These are phyloP conservation scores for Trichomonascaceae sp. DNA, from an alignment of 1,139 yeast genomes.

Conservation along the genomic window DNA sequence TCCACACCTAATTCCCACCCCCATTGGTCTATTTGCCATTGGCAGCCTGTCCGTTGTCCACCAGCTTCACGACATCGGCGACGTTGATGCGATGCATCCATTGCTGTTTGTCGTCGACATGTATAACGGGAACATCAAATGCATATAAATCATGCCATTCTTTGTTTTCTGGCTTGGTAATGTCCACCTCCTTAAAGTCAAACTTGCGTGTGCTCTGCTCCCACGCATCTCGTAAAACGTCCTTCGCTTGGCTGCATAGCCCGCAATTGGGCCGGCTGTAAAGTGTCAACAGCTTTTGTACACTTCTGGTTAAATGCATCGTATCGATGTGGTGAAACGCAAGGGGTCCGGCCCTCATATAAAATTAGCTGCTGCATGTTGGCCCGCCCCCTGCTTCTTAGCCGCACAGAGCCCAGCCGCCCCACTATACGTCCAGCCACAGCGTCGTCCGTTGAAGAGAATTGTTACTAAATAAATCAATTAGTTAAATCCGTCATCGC, in stretches of 20 bases:
- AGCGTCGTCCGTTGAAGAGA: too few species aligned
- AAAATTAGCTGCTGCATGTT: too few species aligned
- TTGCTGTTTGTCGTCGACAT: constrained; percentile 46
- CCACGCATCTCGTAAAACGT: constrained; percentile 33
- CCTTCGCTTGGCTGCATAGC: constrained; percentile 62
- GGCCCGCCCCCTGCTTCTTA: too few species aligned
- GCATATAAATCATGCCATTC: constrained; percentile 75
- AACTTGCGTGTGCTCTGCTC: constrained; percentile 21
- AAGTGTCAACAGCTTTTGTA: constrained; percentile 32
- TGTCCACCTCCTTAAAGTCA: constrained; percentile 43
- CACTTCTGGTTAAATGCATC: background rate
- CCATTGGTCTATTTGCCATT: too few species aligned
- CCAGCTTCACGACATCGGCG: constrained; percentile 32
- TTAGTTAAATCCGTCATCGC: too few species aligned
- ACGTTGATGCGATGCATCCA: constrained; percentile 66
- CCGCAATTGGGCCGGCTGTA: constrained; percentile 74
- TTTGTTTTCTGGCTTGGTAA: constrained; percentile 50
- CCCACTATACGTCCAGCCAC: too few species aligned
- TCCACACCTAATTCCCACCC: background rate
- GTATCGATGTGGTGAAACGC: too few species aligned
- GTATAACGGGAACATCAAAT: constrained; percentile 83
- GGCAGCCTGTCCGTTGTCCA: too few species aligned
- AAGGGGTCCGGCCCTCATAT: too few species aligned
- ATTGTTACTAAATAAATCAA: too few species aligned
- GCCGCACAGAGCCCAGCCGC: too few species aligned